A percentile compares a stretch with the other conserved stretches of the same genome.
Conservation (phyloP, 2,329 filamentous ascomycete genomes). For the Neurospora sp. region DNA sequence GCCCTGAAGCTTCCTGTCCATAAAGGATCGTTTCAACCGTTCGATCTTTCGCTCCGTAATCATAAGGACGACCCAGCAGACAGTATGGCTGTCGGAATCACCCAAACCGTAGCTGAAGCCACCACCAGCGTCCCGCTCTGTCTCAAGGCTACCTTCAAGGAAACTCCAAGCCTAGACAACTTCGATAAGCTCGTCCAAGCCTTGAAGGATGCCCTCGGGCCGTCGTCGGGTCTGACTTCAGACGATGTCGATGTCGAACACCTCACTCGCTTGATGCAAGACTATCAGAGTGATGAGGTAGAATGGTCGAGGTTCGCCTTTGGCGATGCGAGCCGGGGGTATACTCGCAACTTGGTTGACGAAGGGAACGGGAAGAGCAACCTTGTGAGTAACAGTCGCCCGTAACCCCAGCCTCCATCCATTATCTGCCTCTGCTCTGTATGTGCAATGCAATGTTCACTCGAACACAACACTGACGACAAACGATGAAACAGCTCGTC, state of each 20-base stretch:
- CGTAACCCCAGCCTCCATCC: constrained; percentile 3
- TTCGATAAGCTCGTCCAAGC: constrained; percentile 65
- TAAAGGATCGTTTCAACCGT: neutral
- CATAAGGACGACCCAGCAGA: neutral
- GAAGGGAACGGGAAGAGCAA: constrained; percentile 65
- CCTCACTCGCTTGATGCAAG: constrained; percentile 62
- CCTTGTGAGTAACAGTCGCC: constrained; percentile 27
- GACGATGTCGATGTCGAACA: constrained; percentile 69
- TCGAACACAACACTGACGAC: constrained; percentile 8
- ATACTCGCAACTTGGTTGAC: constrained; percentile 84
- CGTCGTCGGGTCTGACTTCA: constrained; percentile 72
- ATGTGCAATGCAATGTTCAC: constrained; percentile 10
- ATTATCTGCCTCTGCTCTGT: neutral
- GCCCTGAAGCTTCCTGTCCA: neutral
- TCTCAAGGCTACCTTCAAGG: neutral
- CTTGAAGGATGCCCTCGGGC: constrained; percentile 67
- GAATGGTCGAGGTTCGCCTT: constrained; percentile 73
- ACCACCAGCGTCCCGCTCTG: neutral
- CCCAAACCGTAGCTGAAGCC: constrained; percentile 5
- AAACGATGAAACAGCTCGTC: constrained; percentile 50
- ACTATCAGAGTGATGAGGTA: constrained; percentile 57
- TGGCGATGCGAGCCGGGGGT: constrained; percentile 57
- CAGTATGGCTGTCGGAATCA: constrained; percentile 20
- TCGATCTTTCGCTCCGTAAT: neutral
- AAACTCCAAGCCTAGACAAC: constrained; percentile 22